Evolutionary conservation across 140 eudicot genomes (phyloP).

Genomic region (Oenanthe javanica): DNA sequence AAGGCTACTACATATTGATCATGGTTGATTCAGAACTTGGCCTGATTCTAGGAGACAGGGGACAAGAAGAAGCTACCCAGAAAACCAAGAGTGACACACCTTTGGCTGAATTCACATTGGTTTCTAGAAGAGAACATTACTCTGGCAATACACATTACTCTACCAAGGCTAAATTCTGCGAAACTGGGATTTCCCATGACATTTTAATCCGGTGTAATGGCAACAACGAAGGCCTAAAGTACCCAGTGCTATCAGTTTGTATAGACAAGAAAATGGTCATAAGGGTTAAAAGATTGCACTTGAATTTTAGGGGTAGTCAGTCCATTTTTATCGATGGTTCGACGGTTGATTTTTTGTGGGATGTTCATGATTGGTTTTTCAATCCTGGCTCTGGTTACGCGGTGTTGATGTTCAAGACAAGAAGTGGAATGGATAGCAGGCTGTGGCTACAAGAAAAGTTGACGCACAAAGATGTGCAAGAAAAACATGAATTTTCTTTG

Average conservation of each 20-base stretch:
- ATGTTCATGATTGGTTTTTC: slow-evolving; percentile 85
- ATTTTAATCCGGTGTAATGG: slow-evolving; percentile 56
- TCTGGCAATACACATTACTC: slow-evolving; percentile 58
- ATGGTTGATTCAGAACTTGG: slow-evolving; percentile 58
- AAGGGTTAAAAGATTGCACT: slow-evolving; percentile 61
- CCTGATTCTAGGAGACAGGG: slow-evolving; percentile 57
- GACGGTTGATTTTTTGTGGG: slow-evolving; percentile 84
- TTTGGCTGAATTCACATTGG: slow-evolving; percentile 27
- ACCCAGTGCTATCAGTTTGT: slow-evolving; percentile 52
- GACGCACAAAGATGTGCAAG: slow-evolving; percentile 43
- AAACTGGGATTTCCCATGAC: slow-evolving; percentile 50
- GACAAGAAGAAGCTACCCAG: slow-evolving; percentile 35
- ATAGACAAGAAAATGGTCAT: slow-evolving; percentile 73
- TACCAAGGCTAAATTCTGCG: slow-evolving; percentile 59
- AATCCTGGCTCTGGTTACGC: slow-evolving; percentile 46
- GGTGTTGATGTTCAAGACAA: slow-evolving; percentile 72
- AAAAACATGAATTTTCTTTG: slow-evolving; percentile 49
- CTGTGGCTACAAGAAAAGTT: slow-evolving; percentile 75
- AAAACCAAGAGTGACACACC: slow-evolving; percentile 31
- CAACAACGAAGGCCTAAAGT: slow-evolving; percentile 48
- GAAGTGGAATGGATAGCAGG: slow-evolving; percentile 73
- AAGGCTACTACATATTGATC: slow-evolving; percentile 51
- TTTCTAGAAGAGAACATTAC: slow-evolving; percentile 63
- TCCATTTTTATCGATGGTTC: slow-evolving; percentile 78
- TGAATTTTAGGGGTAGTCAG: slow-evolving; percentile 92